Base-by-base conservation (phyloP, 2,329 filamentous ascomycete genomes). In the Arthrinium phaeospermum region DNA sequence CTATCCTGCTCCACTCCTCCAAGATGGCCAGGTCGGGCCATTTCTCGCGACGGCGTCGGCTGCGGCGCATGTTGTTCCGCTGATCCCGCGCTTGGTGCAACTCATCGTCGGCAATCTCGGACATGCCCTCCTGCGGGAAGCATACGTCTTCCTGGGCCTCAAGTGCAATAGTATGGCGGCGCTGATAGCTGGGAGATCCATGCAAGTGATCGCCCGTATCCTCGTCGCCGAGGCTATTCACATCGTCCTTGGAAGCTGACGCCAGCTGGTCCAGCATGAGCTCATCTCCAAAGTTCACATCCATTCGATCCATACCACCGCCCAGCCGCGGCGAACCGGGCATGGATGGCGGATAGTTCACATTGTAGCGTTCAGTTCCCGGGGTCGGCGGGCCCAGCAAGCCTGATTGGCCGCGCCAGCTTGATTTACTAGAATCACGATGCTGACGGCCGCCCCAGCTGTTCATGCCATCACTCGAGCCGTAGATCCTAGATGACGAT, bases 1-100 rank as follows among this genome's bases (percentile, higher is more conserved):
- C 96, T 76, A 96, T 91, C 4, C 89, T 89, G 74, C 92, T 94
- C 95, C 95, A 99, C 75, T 97, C 94, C 73, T 98, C 94, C 14
- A 99, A 85, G 6, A 94, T 90, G 0, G 90, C 86, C 22, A 98
- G 85, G 80, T 98, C 95, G 0, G 96, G 96, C 95, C 95, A 98
- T 76, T 92, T 91, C 47, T 90, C 86, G 57, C 91, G 88, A 71
- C 93, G 89, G 37, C 94, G 89, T 24, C 91, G 85, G 51, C 51
- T 57, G 24, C 67, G 41, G 76, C 76, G 76, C 72, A 78, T 83
- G 77, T 75, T 79, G 74, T 77, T 83, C 57, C 75, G 76, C 69
- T 73, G 78, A 53, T 85, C 85, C 5, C 88, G 87, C 5, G 85
- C 82, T 61, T 85, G 86, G 49, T 84, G 84, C 10, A 87, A 82